Percentiles rank a stretch among this genome's conserved stretches.
These are phyloP conservation scores for Ephemerocybe angulata DNA, from an alignment of 768 basidiomycete genomes.

Conservation along the genomic window DNA sequence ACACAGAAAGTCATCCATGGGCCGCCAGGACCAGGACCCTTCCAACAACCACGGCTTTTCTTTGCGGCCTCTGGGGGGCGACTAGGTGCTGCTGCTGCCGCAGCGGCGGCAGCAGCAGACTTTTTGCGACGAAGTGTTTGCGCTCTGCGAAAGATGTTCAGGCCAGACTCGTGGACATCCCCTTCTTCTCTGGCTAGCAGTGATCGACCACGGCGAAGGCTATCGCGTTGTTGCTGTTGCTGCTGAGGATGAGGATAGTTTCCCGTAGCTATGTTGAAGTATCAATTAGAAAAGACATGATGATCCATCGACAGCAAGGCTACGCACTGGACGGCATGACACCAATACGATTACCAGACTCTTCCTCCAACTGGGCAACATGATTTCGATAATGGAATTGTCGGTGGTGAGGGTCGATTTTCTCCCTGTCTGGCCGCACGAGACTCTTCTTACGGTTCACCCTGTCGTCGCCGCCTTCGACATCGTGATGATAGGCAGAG, in stretches of 20 bases:
- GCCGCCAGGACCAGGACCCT: conserved; percentile 85
- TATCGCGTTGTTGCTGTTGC: conserved; percentile 30
- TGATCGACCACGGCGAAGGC: conserved; percentile 81
- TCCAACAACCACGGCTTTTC: conserved; percentile 54
- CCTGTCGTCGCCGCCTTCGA: conserved; percentile 45
- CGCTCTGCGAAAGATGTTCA: conserved; percentile 87
- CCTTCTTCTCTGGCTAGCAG: conserved; percentile 81
- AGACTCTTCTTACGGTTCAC: conserved; percentile 87
- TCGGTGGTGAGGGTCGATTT: conserved; percentile 91
- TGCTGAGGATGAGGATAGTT: conserved; percentile 50
- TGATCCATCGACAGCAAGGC: conserved; percentile 15
- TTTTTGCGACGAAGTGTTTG: conserved; percentile 75
- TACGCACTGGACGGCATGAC: conserved; percentile 82
- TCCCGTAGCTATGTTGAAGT: conserved; percentile 47
- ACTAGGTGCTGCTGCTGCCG: conserved; percentile 36
- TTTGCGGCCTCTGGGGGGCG: conserved; percentile 32
- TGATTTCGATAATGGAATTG: conserved; percentile 93
- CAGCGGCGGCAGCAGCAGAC: conserved; percentile 34
- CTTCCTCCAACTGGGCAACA: conserved; percentile 72
- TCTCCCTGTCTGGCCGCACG: conserved; percentile 89
- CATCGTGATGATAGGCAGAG: conserved; percentile 43
- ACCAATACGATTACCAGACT: conserved; percentile 59
- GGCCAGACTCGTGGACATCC: conserved; percentile 85
- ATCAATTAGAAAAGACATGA: conserved; percentile 9
- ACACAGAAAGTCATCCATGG: conserved; percentile 96